These are phyloP conservation scores for Lentinula lateritia DNA, from an alignment of 768 basidiomycete species.

Conservation along the genomic window DNA sequence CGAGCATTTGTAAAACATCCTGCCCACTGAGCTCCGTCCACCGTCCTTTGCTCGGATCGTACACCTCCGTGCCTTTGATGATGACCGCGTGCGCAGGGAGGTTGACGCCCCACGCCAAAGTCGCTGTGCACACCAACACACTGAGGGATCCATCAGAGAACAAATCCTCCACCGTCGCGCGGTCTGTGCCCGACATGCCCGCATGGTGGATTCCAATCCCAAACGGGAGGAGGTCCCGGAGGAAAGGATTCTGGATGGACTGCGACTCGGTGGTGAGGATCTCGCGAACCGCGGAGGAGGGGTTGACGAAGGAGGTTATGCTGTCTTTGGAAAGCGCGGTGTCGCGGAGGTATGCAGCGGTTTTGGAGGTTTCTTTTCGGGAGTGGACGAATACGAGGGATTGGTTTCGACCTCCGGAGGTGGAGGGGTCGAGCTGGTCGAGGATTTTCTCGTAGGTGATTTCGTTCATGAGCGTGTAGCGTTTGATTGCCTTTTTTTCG, in stretches of 20 bases:
- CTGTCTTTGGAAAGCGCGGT: conserved; percentile 96
- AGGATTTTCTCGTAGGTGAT: conserved; percentile 99
- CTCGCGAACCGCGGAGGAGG: conserved; percentile 87
- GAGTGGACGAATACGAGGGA: conserved; percentile 97
- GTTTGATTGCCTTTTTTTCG: conserved; percentile 99
- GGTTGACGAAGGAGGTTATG: conserved; percentile 91
- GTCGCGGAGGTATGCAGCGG: conserved; percentile 89
- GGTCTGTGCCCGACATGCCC: conserved; percentile 90
- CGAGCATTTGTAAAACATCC: conserved; percentile 98
- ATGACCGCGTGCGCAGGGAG: conserved; percentile 96
- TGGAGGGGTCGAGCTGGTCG: conserved; percentile 51
- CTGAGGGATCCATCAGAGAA: conserved; percentile 91
- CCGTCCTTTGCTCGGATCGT: conserved; percentile 96
- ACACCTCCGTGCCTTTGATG: conserved; percentile 99
- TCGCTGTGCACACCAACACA: conserved; percentile 95
- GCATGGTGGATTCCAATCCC: conserved; percentile 98
- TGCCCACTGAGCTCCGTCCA: conserved; percentile 96
- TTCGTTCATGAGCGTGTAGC: conserved; percentile 97
- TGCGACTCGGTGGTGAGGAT: conserved; percentile 82
- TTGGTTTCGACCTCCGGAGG: conserved; percentile 64
- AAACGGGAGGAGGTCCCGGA: conserved; percentile 89
- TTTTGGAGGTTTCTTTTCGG: conserved; percentile 97
- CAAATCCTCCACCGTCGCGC: conserved; percentile 88
- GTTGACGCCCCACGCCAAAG: conserved; percentile 99
- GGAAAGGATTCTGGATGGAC: conserved; percentile 74